Percentiles rank a stretch among this genome's conserved stretches.
phyloP scores from a whole-genome alignment of 306 rosid species.

The Pyrus pyrifolia region DNA sequence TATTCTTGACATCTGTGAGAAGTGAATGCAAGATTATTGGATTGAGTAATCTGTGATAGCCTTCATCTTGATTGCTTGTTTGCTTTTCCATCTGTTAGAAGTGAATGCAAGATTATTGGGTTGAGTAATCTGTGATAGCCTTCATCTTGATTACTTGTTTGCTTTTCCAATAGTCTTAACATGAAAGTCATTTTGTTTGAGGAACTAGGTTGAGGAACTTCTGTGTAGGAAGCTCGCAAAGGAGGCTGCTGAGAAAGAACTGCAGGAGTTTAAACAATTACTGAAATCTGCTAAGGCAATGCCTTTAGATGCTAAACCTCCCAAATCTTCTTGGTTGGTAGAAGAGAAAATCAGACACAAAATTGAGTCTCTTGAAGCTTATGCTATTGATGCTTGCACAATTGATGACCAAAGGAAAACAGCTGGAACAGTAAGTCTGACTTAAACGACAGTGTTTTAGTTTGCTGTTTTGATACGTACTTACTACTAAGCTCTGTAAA shows the following conservation, averaged over 20 bases:
- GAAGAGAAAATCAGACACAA: conserved; percentile 57
- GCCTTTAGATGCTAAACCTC: conserved; percentile 62
- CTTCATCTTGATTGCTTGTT: conserved; percentile 2
- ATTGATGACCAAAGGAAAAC: conserved; percentile 71
- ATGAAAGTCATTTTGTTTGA: background rate
- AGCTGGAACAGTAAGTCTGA: conserved; percentile 62
- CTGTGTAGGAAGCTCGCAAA: conserved; percentile 58
- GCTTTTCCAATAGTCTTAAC: conserved; percentile 4
- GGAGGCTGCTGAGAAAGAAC: conserved; percentile 83
- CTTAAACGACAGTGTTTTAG: conserved; percentile 12
- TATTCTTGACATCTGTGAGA: background rate
- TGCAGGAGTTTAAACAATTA: conserved; percentile 51
- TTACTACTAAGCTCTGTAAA: background rate
- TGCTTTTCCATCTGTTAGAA: background rate
- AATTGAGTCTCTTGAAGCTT: conserved; percentile 75
- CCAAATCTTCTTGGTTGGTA: conserved; percentile 65
- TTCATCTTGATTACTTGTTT: conserved; percentile 1
- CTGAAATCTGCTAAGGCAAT: conserved; percentile 62
- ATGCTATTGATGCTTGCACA: conserved; percentile 72
- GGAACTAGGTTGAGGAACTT: conserved; percentile 82
- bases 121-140: conserved; percentile 2
- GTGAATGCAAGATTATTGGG: background rate
- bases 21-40: background rate
- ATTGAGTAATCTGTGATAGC: conserved; percentile 2
- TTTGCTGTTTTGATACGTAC: conserved; percentile 13